Percentiles rank a stretch among this genome's conserved stretches.
phyloP scores from a whole-genome alignment of 208 protist species.

The Wallacemonas sp. region DNA sequence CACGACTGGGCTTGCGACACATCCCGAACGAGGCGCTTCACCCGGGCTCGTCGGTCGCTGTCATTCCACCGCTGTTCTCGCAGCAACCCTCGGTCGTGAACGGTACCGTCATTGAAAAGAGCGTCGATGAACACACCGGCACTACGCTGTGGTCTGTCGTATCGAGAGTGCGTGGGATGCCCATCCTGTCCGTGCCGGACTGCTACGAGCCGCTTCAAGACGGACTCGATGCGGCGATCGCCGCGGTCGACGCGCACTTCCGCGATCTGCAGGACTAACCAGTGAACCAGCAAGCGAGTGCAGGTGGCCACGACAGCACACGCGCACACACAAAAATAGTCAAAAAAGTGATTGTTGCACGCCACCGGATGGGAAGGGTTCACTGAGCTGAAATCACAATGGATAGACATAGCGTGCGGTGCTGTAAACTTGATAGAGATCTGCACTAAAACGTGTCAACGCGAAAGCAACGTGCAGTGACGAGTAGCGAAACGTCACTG shows the following conservation, averaged over 20 bases:
- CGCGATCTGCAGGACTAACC: background rate
- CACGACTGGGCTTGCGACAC: conserved; percentile 28
- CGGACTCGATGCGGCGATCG: conserved; percentile 24
- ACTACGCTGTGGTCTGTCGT: conserved; percentile 54
- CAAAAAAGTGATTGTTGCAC: no score
- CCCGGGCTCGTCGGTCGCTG: conserved; percentile 52
- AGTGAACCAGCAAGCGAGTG: background rate
- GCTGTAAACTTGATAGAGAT: no score
- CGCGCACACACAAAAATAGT: no score
- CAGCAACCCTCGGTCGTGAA: conserved; percentile 63
- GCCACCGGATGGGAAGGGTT: no score
- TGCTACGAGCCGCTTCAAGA: conserved; percentile 54
- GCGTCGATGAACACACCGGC: conserved; percentile 1
- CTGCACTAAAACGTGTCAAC: no score
- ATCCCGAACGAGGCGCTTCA: conserved; percentile 35
- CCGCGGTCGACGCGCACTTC: conserved; percentile 71
- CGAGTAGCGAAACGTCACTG: no score
- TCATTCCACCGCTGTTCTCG: conserved; percentile 57
- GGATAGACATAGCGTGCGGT: no score
- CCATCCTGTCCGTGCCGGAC: conserved; percentile 41
- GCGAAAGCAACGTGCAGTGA: no score
- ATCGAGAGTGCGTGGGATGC: conserved; percentile 44
- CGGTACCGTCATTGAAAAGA: conserved; percentile 57
- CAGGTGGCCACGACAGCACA: no score
- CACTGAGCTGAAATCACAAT: no score